Conservation (phyloP, 805 yeast genomes). For the Candida takata region DNA sequence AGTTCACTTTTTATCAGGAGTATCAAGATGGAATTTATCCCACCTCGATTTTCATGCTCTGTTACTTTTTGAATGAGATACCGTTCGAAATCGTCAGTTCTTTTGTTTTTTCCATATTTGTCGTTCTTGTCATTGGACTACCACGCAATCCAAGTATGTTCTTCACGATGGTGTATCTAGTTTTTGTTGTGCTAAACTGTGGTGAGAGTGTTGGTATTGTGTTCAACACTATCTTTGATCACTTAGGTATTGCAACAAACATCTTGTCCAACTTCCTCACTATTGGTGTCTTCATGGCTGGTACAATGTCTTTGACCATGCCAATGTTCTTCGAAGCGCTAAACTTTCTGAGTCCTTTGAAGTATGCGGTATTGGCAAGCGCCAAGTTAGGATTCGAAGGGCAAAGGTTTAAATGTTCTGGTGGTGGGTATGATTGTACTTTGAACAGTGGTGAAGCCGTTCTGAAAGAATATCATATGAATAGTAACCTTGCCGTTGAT, state of each 20-base stretch:
- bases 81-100: constrained; percentile 61
- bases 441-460: constrained; percentile 51
- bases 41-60: constrained; percentile 50
- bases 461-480: constrained; percentile 41
- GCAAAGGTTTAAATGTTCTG: constrained; percentile 44
- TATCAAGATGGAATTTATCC: constrained; percentile 68
- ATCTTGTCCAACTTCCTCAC: constrained; percentile 61
- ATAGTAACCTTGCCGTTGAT: constrained; percentile 13
- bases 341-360: constrained; percentile 70
- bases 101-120: constrained; percentile 49
- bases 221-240: constrained; percentile 64
- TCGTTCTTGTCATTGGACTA: constrained; percentile 66
- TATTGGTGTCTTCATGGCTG: constrained; percentile 77
- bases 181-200: constrained; percentile 51
- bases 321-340: constrained; percentile 59
- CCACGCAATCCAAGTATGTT: constrained; percentile 63
- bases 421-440: constrained; percentile 36
- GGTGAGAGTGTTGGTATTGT: constrained; percentile 84
- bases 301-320: constrained; percentile 72
- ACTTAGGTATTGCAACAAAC: constrained; percentile 76
- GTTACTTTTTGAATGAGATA: constrained; percentile 56
- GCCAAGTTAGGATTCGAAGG: constrained; percentile 53
- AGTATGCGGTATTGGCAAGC: constrained; percentile 57
- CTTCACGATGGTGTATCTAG: constrained; percentile 53
- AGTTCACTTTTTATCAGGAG: constrained; percentile 74